A percentile compares a stretch with the other conserved stretches of the same genome.
These are phyloP conservation scores for Akebia trifoliata DNA, from an alignment of 164 flowering plant genomes.

Conservation along the genomic window DNA sequence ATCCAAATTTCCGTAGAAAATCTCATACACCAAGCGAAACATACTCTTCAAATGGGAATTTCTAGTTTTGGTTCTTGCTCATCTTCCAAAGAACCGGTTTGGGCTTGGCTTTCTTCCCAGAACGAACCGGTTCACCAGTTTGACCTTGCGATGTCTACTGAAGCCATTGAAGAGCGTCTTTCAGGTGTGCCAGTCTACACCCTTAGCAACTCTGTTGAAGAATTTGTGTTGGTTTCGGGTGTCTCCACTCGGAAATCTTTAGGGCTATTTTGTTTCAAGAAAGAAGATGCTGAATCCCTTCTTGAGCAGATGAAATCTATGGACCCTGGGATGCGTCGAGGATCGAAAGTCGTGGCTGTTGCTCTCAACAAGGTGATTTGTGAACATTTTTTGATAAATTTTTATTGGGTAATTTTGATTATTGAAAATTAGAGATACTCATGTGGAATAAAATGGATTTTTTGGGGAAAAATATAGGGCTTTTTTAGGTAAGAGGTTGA, in stretches of 20 bases:
- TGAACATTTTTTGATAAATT: neutral
- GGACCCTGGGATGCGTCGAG: conserved; percentile 56
- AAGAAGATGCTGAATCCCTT: conserved; percentile 74
- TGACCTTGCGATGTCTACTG: conserved; percentile 27
- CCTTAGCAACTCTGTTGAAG: conserved; percentile 59
- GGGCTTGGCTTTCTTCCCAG: conserved; percentile 33
- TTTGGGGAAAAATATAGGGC: no score
- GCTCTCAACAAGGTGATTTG: conserved; percentile 71
- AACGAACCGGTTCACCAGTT: conserved; percentile 3
- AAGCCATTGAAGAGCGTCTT: conserved; percentile 66
- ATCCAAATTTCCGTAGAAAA: conserved; percentile 21
- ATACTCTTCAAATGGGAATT: conserved; percentile 13
- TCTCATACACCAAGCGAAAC: conserved; percentile 29
- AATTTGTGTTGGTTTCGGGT: conserved; percentile 79
- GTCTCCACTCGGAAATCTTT: conserved; percentile 39
- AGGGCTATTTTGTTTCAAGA: conserved; percentile 68
- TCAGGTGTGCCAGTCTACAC: conserved; percentile 82
- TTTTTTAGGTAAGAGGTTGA: no score
- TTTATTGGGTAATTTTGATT: neutral
- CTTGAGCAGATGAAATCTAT: conserved; percentile 60
- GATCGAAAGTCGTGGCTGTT: conserved; percentile 73
- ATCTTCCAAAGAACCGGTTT: conserved; percentile 16
- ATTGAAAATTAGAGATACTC: no score
- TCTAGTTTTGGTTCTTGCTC: conserved; percentile 13
- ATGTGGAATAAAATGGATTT: no score